These are phyloP conservation scores for Cladosporium colombiae DNA, from an alignment of 2,329 filamentous ascomycete genomes.

Conservation along the genomic window DNA sequence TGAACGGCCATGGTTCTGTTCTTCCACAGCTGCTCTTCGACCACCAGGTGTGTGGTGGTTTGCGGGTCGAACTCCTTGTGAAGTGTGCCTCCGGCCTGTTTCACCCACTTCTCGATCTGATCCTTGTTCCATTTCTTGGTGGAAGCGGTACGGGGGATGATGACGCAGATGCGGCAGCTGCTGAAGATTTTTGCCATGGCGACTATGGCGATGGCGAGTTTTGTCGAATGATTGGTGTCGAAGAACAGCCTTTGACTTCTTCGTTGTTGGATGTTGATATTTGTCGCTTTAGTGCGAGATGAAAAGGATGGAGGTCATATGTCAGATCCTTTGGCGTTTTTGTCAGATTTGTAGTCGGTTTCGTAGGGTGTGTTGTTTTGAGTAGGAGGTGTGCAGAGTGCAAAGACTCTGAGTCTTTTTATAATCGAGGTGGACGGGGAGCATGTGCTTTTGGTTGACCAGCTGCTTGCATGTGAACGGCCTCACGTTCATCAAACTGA, in stretches of 20 bases:
- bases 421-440: not conserved
- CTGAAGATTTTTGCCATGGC: constrained; percentile 21
- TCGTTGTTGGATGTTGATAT: not conserved
- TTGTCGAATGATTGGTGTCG: not conserved
- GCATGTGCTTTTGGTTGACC: not conserved
- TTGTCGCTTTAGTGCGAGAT: not conserved
- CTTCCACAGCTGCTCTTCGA: constrained; percentile 61
- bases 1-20: constrained; percentile 37
- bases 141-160: constrained; percentile 6
- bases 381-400: not conserved
- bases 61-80: constrained; percentile 37
- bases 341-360: not conserved
- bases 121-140: constrained; percentile 24
- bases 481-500: not conserved
- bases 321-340: not conserved
- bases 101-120: constrained; percentile 63
- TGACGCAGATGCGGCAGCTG: constrained; percentile 22
- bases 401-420: not conserved
- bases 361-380: not conserved
- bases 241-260: not conserved
- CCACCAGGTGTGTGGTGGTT: constrained; percentile 71
- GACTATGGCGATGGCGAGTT: too few relatives aligned
- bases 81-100: constrained; percentile 62
- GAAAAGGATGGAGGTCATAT: not conserved
- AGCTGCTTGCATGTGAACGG: not conserved